These are phyloP conservation scores for Serendipita indica DNA, from an alignment of 768 basidiomycete species.

Conservation along the genomic window DNA sequence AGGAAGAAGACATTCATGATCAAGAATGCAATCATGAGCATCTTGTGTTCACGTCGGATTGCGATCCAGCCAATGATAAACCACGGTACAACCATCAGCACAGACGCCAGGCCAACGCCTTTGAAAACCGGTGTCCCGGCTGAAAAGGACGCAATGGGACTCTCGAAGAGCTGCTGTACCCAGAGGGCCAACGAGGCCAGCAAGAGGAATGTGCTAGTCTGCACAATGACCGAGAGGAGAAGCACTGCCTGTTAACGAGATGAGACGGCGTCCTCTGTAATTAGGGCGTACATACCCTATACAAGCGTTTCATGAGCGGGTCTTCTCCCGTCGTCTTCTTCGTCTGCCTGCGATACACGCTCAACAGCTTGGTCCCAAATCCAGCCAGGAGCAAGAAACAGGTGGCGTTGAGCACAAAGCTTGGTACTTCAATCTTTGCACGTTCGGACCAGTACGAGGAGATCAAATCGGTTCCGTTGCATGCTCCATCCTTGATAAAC, in stretches of 20 bases:
- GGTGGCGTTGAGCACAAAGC: neutral
- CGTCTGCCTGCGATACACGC: neutral
- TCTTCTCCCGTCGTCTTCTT: neutral
- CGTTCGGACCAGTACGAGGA: neutral
- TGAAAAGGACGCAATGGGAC: neutral
- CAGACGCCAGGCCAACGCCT: neutral
- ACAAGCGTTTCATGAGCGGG: neutral
- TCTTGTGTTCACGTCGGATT: neutral
- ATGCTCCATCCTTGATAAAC: neutral
- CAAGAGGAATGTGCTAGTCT: neutral
- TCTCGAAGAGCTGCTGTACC: conserved; percentile 4
- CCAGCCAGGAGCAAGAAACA: neutral
- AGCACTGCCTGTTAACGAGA: neutral
- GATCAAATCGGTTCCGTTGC: neutral
- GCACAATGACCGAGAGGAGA: neutral
- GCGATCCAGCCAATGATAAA: neutral
- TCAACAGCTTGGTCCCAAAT: neutral
- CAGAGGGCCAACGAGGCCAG: neutral
- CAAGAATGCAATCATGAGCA: neutral
- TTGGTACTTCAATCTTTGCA: neutral
- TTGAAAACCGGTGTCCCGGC: neutral
- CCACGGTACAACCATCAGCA: neutral
- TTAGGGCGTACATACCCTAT: neutral
- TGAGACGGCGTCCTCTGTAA: neutral
- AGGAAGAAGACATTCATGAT: neutral